Base-by-base conservation (phyloP, 179 eudicot species). In the Gypsophila paniculata region DNA sequence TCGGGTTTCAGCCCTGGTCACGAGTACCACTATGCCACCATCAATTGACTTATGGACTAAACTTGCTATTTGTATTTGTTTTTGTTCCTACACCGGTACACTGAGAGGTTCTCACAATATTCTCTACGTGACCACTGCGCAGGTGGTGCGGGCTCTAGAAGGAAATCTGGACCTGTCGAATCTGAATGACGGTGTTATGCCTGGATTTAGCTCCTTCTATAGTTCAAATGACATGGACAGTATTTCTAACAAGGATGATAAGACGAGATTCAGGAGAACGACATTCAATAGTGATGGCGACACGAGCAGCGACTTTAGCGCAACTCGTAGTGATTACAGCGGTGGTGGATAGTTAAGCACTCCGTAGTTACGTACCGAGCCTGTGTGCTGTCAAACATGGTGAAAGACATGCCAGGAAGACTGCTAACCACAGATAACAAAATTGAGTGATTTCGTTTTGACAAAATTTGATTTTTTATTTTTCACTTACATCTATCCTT, bases 71-170 rank as follows among this genome's bases (percentile, higher is more conserved):
- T 29, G 1, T 57, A 42, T 12, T 73, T 11, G 17, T 58, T 10
- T 44, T 55, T 34, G 34, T 29, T 29, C 14, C 9, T 17, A 29
- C 18, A 21, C 19, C 38, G 53, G 36, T 54, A 38, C 70, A 2
- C 3, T 4, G 38, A 53, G 38, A 53, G 4, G 32, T 36, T 51
- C 74, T 75, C 55, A 75, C 23, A 19, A 17, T 75, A 39, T 54
- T 69, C 22, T 22, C 11, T 54, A 11, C 18, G n/a, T 60, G 48
- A 53, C 71, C 22, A 44, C 36, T 72, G 72, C 19, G 69, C 91
- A 91, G 96, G 91, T 93, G 12, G 96, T 93, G 25, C 85, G 97
- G 14, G 97, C 96, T 23, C 82, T 93, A 60, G 98, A 93, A 81
- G 97, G 93, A 77, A 96, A 89, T 64, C 84, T 85, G 1, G 82